Evolutionary conservation across 495 filamentous ascomycete species (phyloP).

Genomic region (Xylaria acuta): DNA sequence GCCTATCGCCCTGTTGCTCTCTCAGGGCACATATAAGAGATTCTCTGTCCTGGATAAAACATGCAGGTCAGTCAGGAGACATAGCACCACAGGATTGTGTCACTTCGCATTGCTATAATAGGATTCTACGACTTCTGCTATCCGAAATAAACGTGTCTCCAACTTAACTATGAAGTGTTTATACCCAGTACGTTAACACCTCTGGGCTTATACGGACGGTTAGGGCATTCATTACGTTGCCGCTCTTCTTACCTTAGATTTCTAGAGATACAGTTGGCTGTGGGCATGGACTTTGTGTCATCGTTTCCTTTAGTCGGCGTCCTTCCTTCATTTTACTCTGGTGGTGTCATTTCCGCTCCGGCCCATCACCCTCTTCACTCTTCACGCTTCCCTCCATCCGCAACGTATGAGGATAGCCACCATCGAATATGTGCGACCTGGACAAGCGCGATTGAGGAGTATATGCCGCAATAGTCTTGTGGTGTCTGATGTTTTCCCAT

Average conservation of each 20-base stretch:
- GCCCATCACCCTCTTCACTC: not conserved
- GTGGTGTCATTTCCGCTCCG: not conserved
- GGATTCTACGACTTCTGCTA: not conserved
- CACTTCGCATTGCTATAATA: not conserved
- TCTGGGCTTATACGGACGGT: not conserved
- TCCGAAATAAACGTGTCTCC: not conserved
- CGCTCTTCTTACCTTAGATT: not conserved
- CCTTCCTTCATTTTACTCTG: not conserved
- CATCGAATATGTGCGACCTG: not conserved
- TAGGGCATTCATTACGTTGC: not conserved
- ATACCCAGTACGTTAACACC: not conserved
- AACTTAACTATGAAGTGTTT: not conserved
- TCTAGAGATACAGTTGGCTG: not conserved
- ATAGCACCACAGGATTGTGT: not conserved
- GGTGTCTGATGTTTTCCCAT: not conserved
- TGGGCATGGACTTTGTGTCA: not conserved
- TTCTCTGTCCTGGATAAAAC: not conserved
- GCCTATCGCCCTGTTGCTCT: not conserved
- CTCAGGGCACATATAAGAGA: not conserved
- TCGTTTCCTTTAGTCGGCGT: not conserved
- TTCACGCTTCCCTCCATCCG: not conserved
- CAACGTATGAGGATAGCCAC: not conserved
- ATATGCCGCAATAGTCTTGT: not conserved
- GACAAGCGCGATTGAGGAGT: not conserved
- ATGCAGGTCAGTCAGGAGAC: not conserved